Evolutionary conservation across 2,329 filamentous ascomycete species (phyloP).

Genomic region (Exophiala calicioides): DNA sequence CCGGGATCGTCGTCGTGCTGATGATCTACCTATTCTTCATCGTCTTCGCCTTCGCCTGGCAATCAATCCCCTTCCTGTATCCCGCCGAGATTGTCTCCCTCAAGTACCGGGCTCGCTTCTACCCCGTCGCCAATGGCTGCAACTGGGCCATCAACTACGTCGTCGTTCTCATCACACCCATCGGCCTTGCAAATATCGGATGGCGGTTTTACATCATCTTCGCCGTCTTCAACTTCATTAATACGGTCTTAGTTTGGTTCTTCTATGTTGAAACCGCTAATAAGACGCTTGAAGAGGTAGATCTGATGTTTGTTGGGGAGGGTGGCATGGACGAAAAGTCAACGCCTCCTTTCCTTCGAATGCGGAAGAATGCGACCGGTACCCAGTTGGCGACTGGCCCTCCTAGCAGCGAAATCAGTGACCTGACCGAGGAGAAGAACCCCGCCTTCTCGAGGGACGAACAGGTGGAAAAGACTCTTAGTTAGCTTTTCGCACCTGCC

Average conservation of each 20-base stretch:
- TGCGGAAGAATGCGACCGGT: too few species aligned
- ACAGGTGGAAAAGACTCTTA: too few species aligned
- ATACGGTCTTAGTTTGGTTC: neutral
- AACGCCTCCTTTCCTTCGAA: too few species aligned
- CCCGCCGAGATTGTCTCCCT: constrained; percentile 63
- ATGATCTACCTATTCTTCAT: constrained; percentile 63
- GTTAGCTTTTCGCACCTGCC: too few species aligned
- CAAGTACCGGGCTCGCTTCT: constrained; percentile 10
- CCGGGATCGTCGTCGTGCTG: constrained; percentile 55
- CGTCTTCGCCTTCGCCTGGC: constrained; percentile 61
- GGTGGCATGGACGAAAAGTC: too few species aligned
- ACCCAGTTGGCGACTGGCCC: too few species aligned
- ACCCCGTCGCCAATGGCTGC: constrained; percentile 9
- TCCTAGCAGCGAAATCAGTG: too few species aligned
- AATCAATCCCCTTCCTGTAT: constrained; percentile 64
- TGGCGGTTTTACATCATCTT: constrained; percentile 1
- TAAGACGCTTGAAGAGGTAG: too few species aligned
- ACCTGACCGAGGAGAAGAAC: too few species aligned
- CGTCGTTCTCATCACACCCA: constrained; percentile 66
- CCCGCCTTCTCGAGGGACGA: too few species aligned
- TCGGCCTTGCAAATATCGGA: neutral
- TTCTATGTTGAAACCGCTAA: constrained; percentile 3
- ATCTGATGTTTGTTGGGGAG: too few species aligned
- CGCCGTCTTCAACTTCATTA: constrained; percentile 3
- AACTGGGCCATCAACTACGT: constrained; percentile 56